A percentile compares a stretch with the other conserved stretches of the same genome.
These are phyloP conservation scores for Dryas drummondii DNA, from an alignment of 306 rosid genomes.

Conservation along the genomic window DNA sequence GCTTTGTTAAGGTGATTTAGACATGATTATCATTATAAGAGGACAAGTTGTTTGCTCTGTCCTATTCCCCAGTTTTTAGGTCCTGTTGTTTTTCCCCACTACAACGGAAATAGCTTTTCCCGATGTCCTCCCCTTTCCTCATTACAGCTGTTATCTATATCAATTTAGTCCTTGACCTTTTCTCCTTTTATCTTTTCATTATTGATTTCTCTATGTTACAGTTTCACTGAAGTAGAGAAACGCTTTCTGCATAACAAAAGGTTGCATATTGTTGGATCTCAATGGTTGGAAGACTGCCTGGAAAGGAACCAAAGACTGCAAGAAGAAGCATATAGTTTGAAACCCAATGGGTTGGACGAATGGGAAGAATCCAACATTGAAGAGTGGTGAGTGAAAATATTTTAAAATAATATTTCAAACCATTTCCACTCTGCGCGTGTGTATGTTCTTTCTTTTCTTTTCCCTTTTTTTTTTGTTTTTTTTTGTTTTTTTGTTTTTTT, in stretches of 20 bases:
- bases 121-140: neutral
- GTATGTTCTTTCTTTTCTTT: no score
- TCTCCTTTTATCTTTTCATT: constrained; percentile 2
- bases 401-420: neutral
- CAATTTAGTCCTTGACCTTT: neutral
- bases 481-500: no score
- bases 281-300: constrained; percentile 83
- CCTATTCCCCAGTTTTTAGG: neutral
- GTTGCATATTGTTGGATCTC: constrained; percentile 64
- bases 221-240: constrained; percentile 57
- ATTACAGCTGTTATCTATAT: neutral
- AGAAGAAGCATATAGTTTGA: constrained; percentile 73
- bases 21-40: neutral
- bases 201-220: constrained; percentile 24
- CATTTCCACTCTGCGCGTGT: neutral
- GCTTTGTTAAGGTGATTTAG: neutral
- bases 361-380: constrained; percentile 42
- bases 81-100: neutral
- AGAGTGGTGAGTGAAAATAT: constrained; percentile 54
- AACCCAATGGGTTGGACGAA: constrained; percentile 49
- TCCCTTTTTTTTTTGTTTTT: no score
- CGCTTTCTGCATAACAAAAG: constrained; percentile 43
- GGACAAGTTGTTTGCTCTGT: neutral
- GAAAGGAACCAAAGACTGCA: constrained; percentile 54
- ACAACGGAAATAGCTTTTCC: neutral